phyloP scores from a whole-genome alignment of 305 asterid genomes.

The Coffea humblotiana region DNA sequence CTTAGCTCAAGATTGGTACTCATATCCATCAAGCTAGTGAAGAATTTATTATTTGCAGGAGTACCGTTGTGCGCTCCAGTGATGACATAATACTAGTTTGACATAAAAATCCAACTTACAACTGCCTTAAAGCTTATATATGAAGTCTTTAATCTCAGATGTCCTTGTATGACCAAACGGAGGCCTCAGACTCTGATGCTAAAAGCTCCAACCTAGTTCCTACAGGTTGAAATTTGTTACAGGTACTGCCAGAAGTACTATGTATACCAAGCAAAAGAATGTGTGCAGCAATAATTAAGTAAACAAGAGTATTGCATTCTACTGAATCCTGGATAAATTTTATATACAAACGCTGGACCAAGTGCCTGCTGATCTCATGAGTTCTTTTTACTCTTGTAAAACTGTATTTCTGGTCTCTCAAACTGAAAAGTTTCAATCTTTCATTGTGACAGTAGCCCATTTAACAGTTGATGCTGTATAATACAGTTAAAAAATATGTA shows the following conservation, averaged over 20 bases:
- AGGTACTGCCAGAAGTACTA: neutral
- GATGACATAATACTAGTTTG: neutral
- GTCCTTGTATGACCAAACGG: neutral
- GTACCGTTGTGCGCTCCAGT: neutral
- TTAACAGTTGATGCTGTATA: neutral
- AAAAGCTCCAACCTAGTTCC: neutral
- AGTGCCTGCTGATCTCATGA: neutral
- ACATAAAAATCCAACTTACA: neutral
- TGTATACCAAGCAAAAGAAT: neutral
- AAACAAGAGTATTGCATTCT: neutral
- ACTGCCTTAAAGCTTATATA: neutral
- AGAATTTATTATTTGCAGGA: no score
- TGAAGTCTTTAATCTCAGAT: neutral
- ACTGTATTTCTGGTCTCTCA: neutral
- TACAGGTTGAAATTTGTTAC: neutral
- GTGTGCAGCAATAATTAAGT: neutral
- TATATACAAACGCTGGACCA: neutral
- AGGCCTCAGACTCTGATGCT: neutral
- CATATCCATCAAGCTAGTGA: neutral
- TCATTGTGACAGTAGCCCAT: neutral
- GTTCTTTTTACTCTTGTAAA: neutral
- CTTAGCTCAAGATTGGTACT: neutral
- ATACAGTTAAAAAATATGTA: neutral
- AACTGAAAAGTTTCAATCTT: neutral
- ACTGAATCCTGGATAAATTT: neutral